Evolutionary conservation across 331 rosid genomes (phyloP).

Genomic region (Quercus lobata): DNA sequence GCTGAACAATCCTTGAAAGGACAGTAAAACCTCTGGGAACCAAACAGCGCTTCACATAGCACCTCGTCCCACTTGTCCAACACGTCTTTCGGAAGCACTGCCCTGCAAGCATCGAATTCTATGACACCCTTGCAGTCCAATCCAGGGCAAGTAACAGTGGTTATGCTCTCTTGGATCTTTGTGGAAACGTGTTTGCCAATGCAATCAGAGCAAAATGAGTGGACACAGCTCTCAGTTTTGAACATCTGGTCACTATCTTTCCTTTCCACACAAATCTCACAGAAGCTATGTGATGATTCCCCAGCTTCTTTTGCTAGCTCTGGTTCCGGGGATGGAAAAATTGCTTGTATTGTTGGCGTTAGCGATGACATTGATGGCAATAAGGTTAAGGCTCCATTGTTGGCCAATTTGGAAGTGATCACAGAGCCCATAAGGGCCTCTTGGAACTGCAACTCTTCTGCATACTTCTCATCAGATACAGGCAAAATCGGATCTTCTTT

Average conservation of each 20-base stretch:
- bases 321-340: not conserved
- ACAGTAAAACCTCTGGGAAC: conserved; percentile 36
- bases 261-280: conserved; percentile 59
- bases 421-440: conserved; percentile 33
- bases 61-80: conserved; percentile 52
- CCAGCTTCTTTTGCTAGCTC: not conserved
- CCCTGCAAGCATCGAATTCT: conserved; percentile 35
- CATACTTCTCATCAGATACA: conserved; percentile 28
- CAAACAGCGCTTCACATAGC: conserved; percentile 33
- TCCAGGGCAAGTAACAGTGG: conserved; percentile 45
- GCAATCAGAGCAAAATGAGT: conserved; percentile 63
- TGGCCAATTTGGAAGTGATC: not conserved
- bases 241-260: conserved; percentile 35
- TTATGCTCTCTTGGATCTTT: conserved; percentile 27
- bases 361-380: not conserved
- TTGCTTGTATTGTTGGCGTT: not conserved
- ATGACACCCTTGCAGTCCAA: conserved; percentile 35
- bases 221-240: conserved; percentile 26
- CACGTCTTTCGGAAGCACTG: conserved; percentile 40
- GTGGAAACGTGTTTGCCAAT: conserved; percentile 40
- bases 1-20: conserved; percentile 66
- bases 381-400: not conserved
- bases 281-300: conserved; percentile 22
- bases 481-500: conserved; percentile 3
- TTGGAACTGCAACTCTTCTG: conserved; percentile 30